Base-by-base conservation (phyloP, 2,329 filamentous ascomycete species). In the Penicillium decumbens region DNA sequence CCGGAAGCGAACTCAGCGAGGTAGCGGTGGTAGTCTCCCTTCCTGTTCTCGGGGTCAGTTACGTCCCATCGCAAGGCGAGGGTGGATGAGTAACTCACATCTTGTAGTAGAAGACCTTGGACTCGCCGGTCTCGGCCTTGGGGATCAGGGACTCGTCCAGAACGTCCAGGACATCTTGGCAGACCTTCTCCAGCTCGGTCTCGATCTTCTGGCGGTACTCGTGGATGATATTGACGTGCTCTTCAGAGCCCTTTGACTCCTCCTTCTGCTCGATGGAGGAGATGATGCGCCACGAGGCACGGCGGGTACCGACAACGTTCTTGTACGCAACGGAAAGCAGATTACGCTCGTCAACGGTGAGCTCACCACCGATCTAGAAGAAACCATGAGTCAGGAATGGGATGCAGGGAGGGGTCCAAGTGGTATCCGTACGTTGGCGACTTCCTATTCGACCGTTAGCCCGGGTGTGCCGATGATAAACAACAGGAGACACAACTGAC, bases 21-120 rank as follows among this genome's bases (percentile, higher is more conserved):
- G 79, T 96, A 96, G 72, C 91, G 90, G 85, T 96, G 90, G 82
- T 96, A 96, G 78, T 96, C 92, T 75, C 92, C 92, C 89, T 95
- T 96, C 91, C 91, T 95, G 62, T 71, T 60, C 88, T 74, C 89
- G 23, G 28, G 9, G 64, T 91, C 88, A 72, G 89, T 86, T 69
- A 81, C 80, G 84, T 92, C 92, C 77, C 87, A 87, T 82, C 92
- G 44, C 40, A 15, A 15, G 27, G 27, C 39, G 10, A 15, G 24
- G 3, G 4, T 10, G 12, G 5, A 6, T 4, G 3, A 8, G 8
- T 20, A 18, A 60, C 59, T n/a, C 38, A 96, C 92, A 97, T 97
- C 85, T 97, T 97, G 87, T 96, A 91, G 81, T 97, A 97, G 78
- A 97, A 97, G 73, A 97, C 92, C 85, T 96, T 97, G 75, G 90